These are phyloP conservation scores for Corchorus olitorius DNA, from an alignment of 345 rosid genomes.

Conservation along the genomic window DNA sequence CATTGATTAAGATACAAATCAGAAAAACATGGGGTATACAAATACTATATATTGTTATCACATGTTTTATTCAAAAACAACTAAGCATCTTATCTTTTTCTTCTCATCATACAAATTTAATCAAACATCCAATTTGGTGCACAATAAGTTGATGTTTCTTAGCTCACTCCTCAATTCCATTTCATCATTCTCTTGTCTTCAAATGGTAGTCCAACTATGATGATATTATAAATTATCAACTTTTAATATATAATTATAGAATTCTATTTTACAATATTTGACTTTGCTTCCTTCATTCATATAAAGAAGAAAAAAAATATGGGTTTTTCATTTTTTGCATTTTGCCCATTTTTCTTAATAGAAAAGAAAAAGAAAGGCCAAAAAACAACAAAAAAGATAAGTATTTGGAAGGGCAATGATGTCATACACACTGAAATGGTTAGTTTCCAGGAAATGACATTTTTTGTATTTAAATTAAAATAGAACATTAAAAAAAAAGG, in stretches of 20 bases:
- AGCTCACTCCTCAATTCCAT: background rate
- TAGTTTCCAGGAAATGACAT: background rate
- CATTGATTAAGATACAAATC: background rate
- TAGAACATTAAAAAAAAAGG: background rate
- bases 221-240: too few relatives aligned
- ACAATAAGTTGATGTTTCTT: background rate
- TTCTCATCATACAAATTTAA: background rate
- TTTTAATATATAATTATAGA: too few relatives aligned
- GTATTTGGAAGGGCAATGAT: background rate
- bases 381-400: background rate
- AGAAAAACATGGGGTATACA: background rate
- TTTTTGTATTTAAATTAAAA: background rate
- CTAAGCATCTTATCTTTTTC: background rate
- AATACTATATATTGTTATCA: background rate
- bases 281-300: background rate
- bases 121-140: background rate
- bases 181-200: background rate
- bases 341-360: conserved; percentile 3
- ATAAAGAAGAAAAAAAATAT: background rate
- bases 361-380: background rate
- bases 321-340: too few relatives aligned
- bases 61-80: background rate
- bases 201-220: too few relatives aligned
- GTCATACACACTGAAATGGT: background rate
- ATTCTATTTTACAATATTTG: background rate